Evolutionary conservation across 345 rosid genomes (phyloP).

Genomic region (Bruguiera sexangula): DNA sequence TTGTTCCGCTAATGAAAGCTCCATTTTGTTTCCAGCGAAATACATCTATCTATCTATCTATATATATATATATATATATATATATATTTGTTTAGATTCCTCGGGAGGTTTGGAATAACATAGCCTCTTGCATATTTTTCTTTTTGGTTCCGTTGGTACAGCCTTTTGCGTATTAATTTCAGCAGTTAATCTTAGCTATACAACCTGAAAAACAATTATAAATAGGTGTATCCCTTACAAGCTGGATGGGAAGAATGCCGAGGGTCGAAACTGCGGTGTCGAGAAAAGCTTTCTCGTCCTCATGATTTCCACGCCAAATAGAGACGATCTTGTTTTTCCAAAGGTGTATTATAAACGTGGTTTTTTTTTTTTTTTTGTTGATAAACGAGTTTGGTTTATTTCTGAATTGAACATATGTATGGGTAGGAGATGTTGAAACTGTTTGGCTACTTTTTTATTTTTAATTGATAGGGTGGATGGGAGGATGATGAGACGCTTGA

Average conservation of each 20-base stretch:
- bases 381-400: background rate
- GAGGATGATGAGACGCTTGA: slow-evolving; percentile 83
- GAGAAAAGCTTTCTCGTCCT: slow-evolving; percentile 52
- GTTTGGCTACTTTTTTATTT: background rate
- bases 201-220: background rate
- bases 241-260: slow-evolving; percentile 33
- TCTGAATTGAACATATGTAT: too few relatives aligned
- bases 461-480: slow-evolving; percentile 78
- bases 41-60: fast-evolving
- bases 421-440: too few relatives aligned
- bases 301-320: slow-evolving; percentile 89
- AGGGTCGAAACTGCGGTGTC: slow-evolving; percentile 22
- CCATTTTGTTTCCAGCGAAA: too few relatives aligned
- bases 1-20: too few relatives aligned
- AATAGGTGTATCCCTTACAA: slow-evolving; percentile 81
- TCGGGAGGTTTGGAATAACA: too few relatives aligned
- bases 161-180: too few relatives aligned
- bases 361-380: background rate
- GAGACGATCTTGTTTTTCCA: slow-evolving; percentile 78
- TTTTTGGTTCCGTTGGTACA: background rate
- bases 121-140: background rate
- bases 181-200: too few relatives aligned
- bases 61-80: too few relatives aligned
- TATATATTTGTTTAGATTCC: too few relatives aligned
- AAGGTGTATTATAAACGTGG: slow-evolving; percentile 41